These are phyloP conservation scores for Pyricularia grisea DNA, from an alignment of 2,329 filamentous ascomycete species.

Conservation along the genomic window DNA sequence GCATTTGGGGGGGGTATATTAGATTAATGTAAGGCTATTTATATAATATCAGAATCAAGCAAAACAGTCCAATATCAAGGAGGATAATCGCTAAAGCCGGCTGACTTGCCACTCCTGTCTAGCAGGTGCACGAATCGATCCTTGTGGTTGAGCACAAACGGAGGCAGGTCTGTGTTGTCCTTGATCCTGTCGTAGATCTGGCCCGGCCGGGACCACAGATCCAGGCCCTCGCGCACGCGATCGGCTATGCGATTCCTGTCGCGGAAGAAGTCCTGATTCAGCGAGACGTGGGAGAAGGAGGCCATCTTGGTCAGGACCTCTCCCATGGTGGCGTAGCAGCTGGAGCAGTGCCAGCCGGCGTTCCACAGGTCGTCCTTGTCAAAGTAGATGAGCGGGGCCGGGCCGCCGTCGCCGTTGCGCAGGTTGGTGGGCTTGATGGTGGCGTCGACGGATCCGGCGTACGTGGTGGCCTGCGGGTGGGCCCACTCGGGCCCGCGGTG, in stretches of 20 bases:
- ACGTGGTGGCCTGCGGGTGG: constrained; percentile 52
- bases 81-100: constrained; percentile 38
- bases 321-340: constrained; percentile 46
- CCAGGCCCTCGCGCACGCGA: constrained; percentile 39
- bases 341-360: constrained; percentile 53
- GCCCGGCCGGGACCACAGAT: constrained; percentile 41
- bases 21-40: neutral
- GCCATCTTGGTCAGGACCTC: constrained; percentile 47
- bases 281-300: constrained; percentile 44
- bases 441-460: constrained; percentile 15
- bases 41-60: neutral
- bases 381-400: constrained; percentile 25
- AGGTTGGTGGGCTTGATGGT: constrained; percentile 47
- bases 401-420: constrained; percentile 34
- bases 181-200: constrained; percentile 39
- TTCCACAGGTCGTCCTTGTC: constrained; percentile 36
- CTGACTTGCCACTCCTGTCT: constrained; percentile 32
- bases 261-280: constrained; percentile 39
- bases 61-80: neutral
- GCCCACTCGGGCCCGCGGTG: constrained; percentile 37
- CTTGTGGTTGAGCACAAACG: constrained; percentile 28
- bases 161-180: constrained; percentile 41
- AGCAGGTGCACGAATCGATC: constrained; percentile 35
- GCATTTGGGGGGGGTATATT: neutral
- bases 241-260: constrained; percentile 38